phyloP scores from a whole-genome alignment of 2,329 filamentous ascomycete species.

The Sporothrix luriei region DNA sequence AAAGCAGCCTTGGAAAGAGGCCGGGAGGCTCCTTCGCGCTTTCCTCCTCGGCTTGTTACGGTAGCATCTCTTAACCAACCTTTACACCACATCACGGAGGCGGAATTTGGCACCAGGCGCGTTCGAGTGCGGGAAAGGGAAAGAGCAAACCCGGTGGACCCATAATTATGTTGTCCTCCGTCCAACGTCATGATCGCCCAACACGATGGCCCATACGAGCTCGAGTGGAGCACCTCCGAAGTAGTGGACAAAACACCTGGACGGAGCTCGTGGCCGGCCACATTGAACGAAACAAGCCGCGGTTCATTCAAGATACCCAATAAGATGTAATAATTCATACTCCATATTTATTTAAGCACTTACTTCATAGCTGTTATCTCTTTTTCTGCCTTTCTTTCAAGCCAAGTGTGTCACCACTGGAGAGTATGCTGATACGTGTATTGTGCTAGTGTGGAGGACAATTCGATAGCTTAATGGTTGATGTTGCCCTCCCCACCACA shows the following conservation, averaged over 20 bases:
- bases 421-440: not conserved
- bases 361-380: not conserved
- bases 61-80: constrained; percentile 20
- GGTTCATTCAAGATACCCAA: not conserved
- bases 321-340: too few relatives aligned
- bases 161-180: not conserved
- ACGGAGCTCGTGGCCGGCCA: not conserved
- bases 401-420: too few relatives aligned
- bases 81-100: not conserved
- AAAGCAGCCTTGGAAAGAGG: not conserved
- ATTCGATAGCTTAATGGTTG: constrained; percentile 10
- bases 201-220: constrained; percentile 18
- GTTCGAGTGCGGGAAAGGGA: constrained; percentile 4
- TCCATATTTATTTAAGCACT: not conserved
- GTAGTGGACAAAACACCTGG: constrained; percentile 3
- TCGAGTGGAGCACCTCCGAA: not conserved
- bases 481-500: constrained; percentile 20
- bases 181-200: constrained; percentile 13
- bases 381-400: not conserved
- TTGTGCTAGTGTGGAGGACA: constrained; percentile 3
- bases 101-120: constrained; percentile 15
- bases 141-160: not conserved
- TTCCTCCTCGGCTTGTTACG: constrained; percentile 27
- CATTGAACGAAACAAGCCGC: not conserved
- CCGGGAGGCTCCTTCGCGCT: not conserved